A percentile compares a stretch with the other conserved stretches of the same genome.
phyloP scores from a whole-genome alignment of 2,329 filamentous ascomycete genomes.

The Ophiostoma angusticollis region DNA sequence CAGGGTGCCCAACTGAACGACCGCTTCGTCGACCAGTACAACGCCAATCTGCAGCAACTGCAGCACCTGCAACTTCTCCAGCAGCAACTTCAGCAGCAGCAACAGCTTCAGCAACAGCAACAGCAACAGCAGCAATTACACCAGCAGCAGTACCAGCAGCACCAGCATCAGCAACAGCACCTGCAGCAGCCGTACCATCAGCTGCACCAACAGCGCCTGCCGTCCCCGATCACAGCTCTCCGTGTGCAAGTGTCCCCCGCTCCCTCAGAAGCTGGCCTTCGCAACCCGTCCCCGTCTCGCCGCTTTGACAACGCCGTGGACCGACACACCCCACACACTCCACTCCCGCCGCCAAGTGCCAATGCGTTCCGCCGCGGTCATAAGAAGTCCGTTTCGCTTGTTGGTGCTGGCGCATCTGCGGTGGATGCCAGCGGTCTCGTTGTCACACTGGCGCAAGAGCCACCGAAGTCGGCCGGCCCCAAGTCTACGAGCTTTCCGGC shows the following conservation, averaged over 20 bases:
- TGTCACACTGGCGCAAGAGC: constrained; percentile 32
- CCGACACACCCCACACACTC: constrained; percentile 43
- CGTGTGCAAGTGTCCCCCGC: constrained; percentile 76
- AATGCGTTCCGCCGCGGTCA: constrained; percentile 89
- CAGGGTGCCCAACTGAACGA: constrained; percentile 35
- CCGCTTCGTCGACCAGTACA: constrained; percentile 31
- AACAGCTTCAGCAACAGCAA: constrained; percentile 32
- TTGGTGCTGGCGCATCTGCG: constrained; percentile 16
- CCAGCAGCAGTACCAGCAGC: constrained; percentile 19
- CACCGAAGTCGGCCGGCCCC: constrained; percentile 51
- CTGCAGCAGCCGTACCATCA: constrained; percentile 5
- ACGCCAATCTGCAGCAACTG: constrained; percentile 23
- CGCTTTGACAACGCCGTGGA: constrained; percentile 58
- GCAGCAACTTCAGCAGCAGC: constrained; percentile 26
- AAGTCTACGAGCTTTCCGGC: constrained; percentile 70
- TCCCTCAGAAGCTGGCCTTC: constrained; percentile 43
- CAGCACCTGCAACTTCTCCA: constrained; percentile 20
- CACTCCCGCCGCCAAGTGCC: constrained; percentile 75
- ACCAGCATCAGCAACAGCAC: constrained; percentile 4
- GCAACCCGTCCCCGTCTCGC: constrained; percentile 55
- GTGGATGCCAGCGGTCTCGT: constrained; percentile 39
- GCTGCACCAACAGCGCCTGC: constrained; percentile 32
- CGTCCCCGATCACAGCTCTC: constrained; percentile 47
- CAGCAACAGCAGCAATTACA: constrained; percentile 30
- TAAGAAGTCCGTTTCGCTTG: constrained; percentile 75